These are phyloP conservation scores for Gamarada debralockiae DNA, from an alignment of 495 filamentous ascomycete species.

Conservation along the genomic window DNA sequence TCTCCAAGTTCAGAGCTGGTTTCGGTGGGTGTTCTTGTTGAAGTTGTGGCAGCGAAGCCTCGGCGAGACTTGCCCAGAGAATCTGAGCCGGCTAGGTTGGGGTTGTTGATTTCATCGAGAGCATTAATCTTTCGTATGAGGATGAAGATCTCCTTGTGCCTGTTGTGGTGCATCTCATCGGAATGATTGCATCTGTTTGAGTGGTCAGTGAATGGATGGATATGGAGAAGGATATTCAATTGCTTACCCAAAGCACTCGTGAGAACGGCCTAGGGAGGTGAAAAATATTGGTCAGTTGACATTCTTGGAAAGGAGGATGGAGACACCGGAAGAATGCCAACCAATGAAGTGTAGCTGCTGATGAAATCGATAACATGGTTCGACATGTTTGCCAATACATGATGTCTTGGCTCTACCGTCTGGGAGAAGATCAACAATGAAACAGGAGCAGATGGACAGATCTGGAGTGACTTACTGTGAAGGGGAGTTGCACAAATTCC, in stretches of 20 bases:
- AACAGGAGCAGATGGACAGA: neutral
- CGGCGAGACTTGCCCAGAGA: neutral
- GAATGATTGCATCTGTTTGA: conserved; percentile 19
- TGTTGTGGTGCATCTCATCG: conserved; percentile 24
- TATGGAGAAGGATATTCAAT: neutral
- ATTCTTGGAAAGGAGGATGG: neutral
- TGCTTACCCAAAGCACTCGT: conserved; percentile 26
- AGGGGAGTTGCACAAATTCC: conserved; percentile 25
- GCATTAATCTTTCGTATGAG: conserved; percentile 15
- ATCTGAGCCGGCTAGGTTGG: no score
- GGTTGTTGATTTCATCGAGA: conserved; percentile 5
- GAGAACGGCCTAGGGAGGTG: conserved; percentile 18
- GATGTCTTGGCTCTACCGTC: conserved; percentile 20
- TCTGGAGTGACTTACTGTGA: conserved; percentile 13
- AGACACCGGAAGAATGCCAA: conserved; percentile 10
- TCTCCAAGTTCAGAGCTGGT: neutral
- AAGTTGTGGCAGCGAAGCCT: neutral
- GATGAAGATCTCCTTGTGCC: conserved; percentile 24
- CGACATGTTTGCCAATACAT: conserved; percentile 27
- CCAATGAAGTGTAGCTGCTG: conserved; percentile 26
- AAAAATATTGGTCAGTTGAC: neutral
- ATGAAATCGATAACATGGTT: conserved; percentile 26
- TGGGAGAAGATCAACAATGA: conserved; percentile 8
- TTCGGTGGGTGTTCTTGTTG: neutral
- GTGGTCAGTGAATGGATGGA: conserved; percentile 1